Conservation (phyloP, 352 stramenopile species). For the Phytophthora tubulina region DNA sequence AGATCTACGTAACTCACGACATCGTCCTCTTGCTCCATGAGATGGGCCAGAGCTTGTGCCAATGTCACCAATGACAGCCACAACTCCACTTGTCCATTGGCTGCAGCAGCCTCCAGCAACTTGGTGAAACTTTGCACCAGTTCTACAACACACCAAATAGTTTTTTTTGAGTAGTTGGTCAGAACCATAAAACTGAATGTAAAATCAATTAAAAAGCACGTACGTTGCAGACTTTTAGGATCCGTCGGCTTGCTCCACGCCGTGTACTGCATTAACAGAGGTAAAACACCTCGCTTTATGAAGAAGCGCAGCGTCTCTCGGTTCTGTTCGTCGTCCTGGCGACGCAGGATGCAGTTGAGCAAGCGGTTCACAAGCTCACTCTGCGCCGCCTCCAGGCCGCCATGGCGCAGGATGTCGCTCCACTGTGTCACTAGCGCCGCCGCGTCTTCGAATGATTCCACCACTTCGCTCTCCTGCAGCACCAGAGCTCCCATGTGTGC, state of each 20-base stretch:
- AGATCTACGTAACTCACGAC: conserved; percentile 57
- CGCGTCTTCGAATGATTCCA: conserved; percentile 16
- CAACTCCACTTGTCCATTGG: conserved; percentile 29
- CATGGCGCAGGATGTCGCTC: conserved; percentile 22
- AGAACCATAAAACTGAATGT: neutral
- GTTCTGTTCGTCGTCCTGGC: conserved; percentile 23
- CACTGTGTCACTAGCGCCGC: conserved; percentile 9
- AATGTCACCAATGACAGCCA: conserved; percentile 50
- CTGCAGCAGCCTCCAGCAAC: conserved; percentile 34
- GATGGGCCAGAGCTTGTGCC: conserved; percentile 46
- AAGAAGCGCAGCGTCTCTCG: conserved; percentile 43
- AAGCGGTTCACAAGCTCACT: conserved; percentile 37
- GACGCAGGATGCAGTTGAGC: conserved; percentile 29
- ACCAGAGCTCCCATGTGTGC: conserved; percentile 44
- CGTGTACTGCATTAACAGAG: conserved; percentile 51
- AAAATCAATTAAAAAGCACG: conserved; percentile 18
- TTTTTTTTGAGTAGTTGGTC: neutral
- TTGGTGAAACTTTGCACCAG: conserved; percentile 40
- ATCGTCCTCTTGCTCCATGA: conserved; percentile 45
- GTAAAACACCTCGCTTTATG: conserved; percentile 36
- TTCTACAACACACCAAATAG: conserved; percentile 31
- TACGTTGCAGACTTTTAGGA: conserved; percentile 42
- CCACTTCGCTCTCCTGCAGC: conserved; percentile 32
- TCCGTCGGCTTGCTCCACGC: conserved; percentile 46
- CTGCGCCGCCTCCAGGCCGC: conserved; percentile 28